Evolutionary conservation across 306 rosid genomes (phyloP).

Genomic region (Castanea mollissima): DNA sequence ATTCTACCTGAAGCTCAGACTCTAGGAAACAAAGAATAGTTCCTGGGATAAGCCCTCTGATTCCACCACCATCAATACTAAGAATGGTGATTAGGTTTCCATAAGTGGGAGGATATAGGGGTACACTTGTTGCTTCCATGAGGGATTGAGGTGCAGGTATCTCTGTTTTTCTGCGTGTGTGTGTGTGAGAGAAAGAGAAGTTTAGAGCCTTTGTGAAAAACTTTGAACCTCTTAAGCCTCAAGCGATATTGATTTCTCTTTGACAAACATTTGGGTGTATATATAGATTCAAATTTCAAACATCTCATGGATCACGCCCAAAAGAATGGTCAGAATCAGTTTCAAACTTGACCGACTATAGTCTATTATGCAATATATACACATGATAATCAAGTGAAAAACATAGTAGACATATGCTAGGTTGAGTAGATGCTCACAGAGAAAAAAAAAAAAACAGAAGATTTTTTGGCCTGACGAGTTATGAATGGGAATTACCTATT

Average conservation of each 20-base stretch:
- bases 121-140: background rate
- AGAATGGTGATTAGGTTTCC: slow-evolving; percentile 61
- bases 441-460: too few species aligned
- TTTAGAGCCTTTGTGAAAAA: background rate
- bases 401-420: too few species aligned
- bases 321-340: too few species aligned
- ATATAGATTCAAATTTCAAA: background rate
- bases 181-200: background rate
- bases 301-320: too few species aligned
- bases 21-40: slow-evolving; percentile 57
- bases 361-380: too few species aligned
- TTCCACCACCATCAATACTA: slow-evolving; percentile 74
- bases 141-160: background rate
- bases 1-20: slow-evolving; percentile 61
- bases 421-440: too few species aligned
- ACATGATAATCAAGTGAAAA: too few species aligned
- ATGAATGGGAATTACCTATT: too few species aligned
- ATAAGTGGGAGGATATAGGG: slow-evolving; percentile 52
- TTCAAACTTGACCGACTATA: too few species aligned
- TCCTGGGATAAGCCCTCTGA: slow-evolving; percentile 64
- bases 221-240: background rate
- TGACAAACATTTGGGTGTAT: background rate
- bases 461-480: too few species aligned
- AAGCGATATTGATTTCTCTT: background rate
- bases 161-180: too few species aligned